Evolutionary conservation across 2,329 filamentous ascomycete species (phyloP).

Genomic region (Aspergillus piperis): DNA sequence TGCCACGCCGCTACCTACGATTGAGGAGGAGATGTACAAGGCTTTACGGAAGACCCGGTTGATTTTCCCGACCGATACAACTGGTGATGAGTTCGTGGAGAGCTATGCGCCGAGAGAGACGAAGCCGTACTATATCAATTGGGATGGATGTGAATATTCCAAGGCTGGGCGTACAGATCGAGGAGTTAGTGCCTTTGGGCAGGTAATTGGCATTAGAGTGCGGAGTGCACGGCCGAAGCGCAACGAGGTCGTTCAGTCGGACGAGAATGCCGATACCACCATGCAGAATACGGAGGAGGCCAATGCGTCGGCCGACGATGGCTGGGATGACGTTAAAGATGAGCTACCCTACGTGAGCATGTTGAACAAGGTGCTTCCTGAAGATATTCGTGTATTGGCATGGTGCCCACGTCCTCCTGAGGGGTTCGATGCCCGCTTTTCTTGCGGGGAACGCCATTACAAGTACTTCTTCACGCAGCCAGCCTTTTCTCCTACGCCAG

Average conservation of each 20-base stretch:
- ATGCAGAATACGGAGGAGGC: slow-evolving; percentile 20
- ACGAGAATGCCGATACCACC: slow-evolving; percentile 15
- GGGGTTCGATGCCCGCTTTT: slow-evolving; percentile 87
- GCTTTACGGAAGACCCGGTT: slow-evolving; percentile 79
- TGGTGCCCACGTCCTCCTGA: slow-evolving; percentile 84
- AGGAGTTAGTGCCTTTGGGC: slow-evolving; percentile 94
- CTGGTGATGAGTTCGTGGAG: slow-evolving; percentile 41
- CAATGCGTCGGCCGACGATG: slow-evolving; percentile 39
- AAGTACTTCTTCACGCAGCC: slow-evolving; percentile 98
- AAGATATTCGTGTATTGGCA: slow-evolving; percentile 85
- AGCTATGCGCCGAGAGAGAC: slow-evolving; percentile 43
- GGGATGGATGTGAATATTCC: slow-evolving; percentile 83
- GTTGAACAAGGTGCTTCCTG: slow-evolving; percentile 82
- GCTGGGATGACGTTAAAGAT: slow-evolving; percentile 69
- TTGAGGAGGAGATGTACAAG: slow-evolving; percentile 94
- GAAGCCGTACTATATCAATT: slow-evolving; percentile 61
- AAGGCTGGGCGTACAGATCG: slow-evolving; percentile 93
- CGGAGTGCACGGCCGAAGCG: slow-evolving; percentile 71
- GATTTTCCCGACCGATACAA: slow-evolving; percentile 67
- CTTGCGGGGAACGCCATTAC: slow-evolving; percentile 87
- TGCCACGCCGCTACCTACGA: slow-evolving; percentile 69
- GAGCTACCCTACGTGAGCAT: slow-evolving; percentile 82
- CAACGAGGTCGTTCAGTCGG: slow-evolving; percentile 5
- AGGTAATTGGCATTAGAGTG: slow-evolving; percentile 83
- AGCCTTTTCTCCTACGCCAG: slow-evolving; percentile 70